phyloP scores from a whole-genome alignment of 208 protist species.

The Crithidia thermophila region DNA sequence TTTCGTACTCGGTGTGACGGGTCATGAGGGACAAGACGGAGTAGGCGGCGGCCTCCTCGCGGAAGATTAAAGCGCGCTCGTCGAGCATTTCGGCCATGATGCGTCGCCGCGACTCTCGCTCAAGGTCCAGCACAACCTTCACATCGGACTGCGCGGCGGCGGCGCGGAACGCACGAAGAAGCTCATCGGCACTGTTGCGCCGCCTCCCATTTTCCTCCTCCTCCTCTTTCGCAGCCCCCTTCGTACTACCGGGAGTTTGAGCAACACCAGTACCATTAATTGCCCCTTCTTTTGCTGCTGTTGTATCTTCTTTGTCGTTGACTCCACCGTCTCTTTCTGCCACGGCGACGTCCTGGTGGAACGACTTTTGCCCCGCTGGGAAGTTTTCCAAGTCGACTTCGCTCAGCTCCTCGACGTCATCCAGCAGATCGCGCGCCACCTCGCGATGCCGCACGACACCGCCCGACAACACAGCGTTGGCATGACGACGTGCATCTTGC shows the following conservation, averaged over 20 bases:
- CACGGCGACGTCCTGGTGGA: too few species aligned
- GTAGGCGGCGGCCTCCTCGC: constrained; percentile 15
- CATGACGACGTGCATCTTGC: too few species aligned
- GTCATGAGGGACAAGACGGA: constrained; percentile 9
- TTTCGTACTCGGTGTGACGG: background rate
- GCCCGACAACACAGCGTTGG: background rate
- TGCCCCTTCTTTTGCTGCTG: too few species aligned
- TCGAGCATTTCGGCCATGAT: constrained; percentile 16
- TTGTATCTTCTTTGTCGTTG: too few species aligned
- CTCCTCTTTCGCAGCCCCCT: background rate
- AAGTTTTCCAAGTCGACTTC: too few species aligned
- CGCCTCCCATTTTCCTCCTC: background rate
- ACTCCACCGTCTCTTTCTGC: too few species aligned
- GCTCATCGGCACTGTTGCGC: background rate
- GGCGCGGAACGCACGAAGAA: constrained; percentile 9
- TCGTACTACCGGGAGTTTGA: too few species aligned
- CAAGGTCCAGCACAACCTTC: constrained; percentile 10
- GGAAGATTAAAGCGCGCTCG: constrained; percentile 7
- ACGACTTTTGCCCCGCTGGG: too few species aligned
- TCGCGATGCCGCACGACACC: background rate
- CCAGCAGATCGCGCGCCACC: constrained; percentile 4
- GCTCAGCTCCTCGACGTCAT: constrained; percentile 11
- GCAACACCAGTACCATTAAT: too few species aligned
- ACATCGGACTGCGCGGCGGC: constrained; percentile 1
- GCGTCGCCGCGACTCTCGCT: constrained; percentile 6